Evolutionary conservation across 208 protist genomes (phyloP), one percentile per base, ranked within the genome.

Genomic region (Crithidia mellificae): DNA sequence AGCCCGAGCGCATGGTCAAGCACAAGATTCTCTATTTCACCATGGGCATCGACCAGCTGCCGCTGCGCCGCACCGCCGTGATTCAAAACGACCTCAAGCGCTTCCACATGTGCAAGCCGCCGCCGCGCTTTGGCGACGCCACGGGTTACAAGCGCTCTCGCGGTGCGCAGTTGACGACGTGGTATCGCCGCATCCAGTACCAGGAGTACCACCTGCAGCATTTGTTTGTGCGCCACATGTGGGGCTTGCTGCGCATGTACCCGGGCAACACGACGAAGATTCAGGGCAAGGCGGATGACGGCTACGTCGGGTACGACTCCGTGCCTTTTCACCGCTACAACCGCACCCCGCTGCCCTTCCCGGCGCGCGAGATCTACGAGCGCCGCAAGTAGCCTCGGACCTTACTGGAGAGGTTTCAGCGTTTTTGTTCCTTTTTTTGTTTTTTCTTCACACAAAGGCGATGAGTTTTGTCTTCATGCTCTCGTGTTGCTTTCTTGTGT

Each of bases 161-260:
- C 27, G 70, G 76, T 24, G 80, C 80, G 38, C 91, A 96, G 78
- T 50, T 96, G 44, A 83, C 71, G 25, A 93, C 88, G 51, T 96
- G 91, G 91, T 91, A 96, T 64, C 80, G 87, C 25, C 85, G 91
- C 39, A 94, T 93, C 66, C 88, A 94, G 74, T 96, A 96, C 73
- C 91, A 96, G 80, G 91, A 96, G 74, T 96, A 92, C 71, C 78
- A 93, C 63, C 64, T 96, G 58, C 91, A 96, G 78, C 91, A 96
- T 68, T 77, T 96, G 56, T 96, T 93, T 66, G 90, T 88, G 46
- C 85, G 88, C 0, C 88, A 93, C 80, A 85, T 85, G 62, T 96
- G 88, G 87, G 84, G 85, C 32, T 63, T 92, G 46, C 72, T 93
- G 70, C 85, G 88, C 55, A 85, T 88, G 62, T 96, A 96, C 81